Base-by-base conservation (phyloP, 148 eudicot genomes). In the Camellia granthamiana region DNA sequence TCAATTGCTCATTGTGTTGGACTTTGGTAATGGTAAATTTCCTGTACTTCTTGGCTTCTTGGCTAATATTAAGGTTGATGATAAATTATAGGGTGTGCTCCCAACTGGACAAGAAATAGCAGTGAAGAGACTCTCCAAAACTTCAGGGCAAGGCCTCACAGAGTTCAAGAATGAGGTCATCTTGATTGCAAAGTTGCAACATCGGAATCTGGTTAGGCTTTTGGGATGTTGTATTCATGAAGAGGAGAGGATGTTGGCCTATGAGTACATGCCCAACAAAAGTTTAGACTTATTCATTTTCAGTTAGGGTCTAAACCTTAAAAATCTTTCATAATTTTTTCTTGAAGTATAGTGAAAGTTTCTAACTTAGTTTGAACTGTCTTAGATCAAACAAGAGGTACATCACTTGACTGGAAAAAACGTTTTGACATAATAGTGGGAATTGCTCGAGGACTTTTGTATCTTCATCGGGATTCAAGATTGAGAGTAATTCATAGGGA, bases 401-500 rank as follows among this genome's bases (percentile, higher is more conserved):
- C 52, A 49, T 49, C 52, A 49, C 52, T 49, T 49, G 52, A 49
- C 7, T 49, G 52, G 52, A 4, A 49, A 49, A 49, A 49, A 7
- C 77, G 82, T 47, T 72, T 59, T 30, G 69, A 47, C 30, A 72
- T 79, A 15, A 79, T 79, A 3, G 72, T 49, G 61, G 82, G 77
- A n/a, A 79, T 79, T 61, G 64, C 12, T 55, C 13, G 14, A 11
- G 52, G 52, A 49, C 52, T 49, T 49, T 7, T 49, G 6, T 49
- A 49, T 30, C 82, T 79, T 47, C 82, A 79, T 61, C 76, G 70
- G 11, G 82, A 79, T 72, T 79, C 82, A 62, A 79, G 82, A 49
- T 72, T 79, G 66, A 79, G 82, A 55, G 7, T 49, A 49, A 49
- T 49, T 49, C 52, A 49, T 49, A 49, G 52, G 52, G 52, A 49